Evolutionary conservation across 306 rosid species (phyloP), one percentile per base, ranked within the genome.

Genomic region (Abrus precatorius): DNA sequence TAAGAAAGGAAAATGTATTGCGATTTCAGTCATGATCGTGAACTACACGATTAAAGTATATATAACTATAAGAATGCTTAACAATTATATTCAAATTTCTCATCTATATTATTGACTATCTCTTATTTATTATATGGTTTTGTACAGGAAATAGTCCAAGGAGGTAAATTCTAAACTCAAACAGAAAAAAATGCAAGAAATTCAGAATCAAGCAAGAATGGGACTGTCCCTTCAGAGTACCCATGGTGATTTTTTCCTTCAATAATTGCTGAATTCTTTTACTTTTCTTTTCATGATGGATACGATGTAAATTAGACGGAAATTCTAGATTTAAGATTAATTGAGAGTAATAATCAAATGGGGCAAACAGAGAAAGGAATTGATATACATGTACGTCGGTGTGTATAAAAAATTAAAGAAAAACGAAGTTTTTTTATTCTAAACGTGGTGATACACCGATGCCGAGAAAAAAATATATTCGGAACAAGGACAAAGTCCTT

Each of bases 81-180:
- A n/a, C 63, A 74, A 1, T 48, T 5, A 69, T 45, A 50, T 5
- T 71, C 61, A 63, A 81, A 69, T 63, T 80, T 84, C 81, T 70
- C 73, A 80, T 52, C 82, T 11, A 69, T 69, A 74, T 80, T 69
- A 74, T 80, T 75, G 87, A 80, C 75, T 74, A 40, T 29, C 41
- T 68, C 53, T 33, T 36, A 7, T 79, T 33, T 3, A 14, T 12
- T 3, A 0, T n/a, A 65, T 43, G 30, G 53, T 20, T 5, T 11
- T 9, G 11, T 29, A 29, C 53, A 54, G 44, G 7, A 43, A 11
- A 45, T 40, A 57, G 36, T 75, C 30, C 20, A 76, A 20, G 27
- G 9, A 4, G 55, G 43, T 48, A 48, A 56, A 36, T 12, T 80
- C 5, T 14, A 53, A 43, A 56, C 9, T 33, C 66, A 34, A 40